These are phyloP conservation scores for Trichoderma sp. DNA, from an alignment of 2,329 filamentous ascomycete species.

Conservation along the genomic window DNA sequence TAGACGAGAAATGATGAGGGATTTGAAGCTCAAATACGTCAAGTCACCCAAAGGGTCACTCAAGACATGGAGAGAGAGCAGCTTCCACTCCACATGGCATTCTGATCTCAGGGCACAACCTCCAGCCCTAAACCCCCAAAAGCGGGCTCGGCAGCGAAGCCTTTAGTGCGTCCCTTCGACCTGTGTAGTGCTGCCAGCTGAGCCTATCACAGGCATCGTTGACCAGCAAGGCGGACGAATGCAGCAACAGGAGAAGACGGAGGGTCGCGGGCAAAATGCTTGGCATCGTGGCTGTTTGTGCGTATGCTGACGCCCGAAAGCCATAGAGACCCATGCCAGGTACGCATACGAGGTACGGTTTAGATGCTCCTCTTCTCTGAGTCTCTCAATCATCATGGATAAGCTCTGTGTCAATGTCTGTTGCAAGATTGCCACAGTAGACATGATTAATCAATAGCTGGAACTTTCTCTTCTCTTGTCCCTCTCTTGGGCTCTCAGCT, in stretches of 20 bases:
- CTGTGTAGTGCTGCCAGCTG: conserved; percentile 20
- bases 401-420: not conserved
- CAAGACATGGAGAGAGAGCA: not conserved
- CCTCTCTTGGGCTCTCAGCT: not conserved
- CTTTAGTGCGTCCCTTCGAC: conserved; percentile 25
- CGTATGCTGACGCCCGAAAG: not conserved
- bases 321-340: no score
- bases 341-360: not conserved
- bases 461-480: not conserved
- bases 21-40: not conserved
- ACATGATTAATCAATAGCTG: not conserved
- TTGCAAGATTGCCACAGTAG: not conserved
- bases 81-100: not conserved
- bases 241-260: conserved; percentile 24
- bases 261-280: conserved; percentile 26
- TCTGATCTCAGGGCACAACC: conserved; percentile 3
- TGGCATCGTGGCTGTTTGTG: conserved; percentile 12
- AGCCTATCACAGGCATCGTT: conserved; percentile 28
- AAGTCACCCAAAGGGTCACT: not conserved
- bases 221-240: conserved; percentile 20
- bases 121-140: conserved; percentile 22
- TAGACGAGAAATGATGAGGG: not conserved
- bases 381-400: not conserved
- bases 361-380: not conserved
- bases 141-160: conserved; percentile 22